These are phyloP conservation scores for Backusella circina DNA, from an alignment of 192 early-diverging fungal genomes.

Conservation along the genomic window DNA sequence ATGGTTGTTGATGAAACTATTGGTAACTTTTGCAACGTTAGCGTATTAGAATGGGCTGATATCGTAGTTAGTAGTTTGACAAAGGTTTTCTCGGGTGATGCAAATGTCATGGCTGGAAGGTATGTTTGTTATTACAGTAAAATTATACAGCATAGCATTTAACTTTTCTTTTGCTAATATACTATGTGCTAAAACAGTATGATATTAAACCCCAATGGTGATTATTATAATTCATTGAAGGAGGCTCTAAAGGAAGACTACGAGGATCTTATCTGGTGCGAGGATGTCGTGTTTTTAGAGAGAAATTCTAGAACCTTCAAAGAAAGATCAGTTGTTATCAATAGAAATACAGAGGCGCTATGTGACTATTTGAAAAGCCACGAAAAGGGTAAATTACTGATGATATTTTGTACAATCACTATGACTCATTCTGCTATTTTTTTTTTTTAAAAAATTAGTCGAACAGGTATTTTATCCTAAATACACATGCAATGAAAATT, in stretches of 20 bases:
- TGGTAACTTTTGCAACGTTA: conserved; percentile 90
- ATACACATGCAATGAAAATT: conserved; percentile 64
- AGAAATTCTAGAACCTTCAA: conserved; percentile 89
- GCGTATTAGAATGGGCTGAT: conserved; percentile 75
- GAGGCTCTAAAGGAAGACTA: conserved; percentile 54
- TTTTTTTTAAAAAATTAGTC: conserved; percentile 45
- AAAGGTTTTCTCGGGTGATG: conserved; percentile 94
- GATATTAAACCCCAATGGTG: conserved; percentile 71
- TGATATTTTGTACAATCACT: neutral
- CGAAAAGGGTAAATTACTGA: conserved; percentile 55
- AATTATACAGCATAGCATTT: neutral
- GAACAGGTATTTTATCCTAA: conserved; percentile 81
- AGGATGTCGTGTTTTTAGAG: conserved; percentile 95
- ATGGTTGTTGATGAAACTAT: conserved; percentile 94
- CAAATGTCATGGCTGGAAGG: conserved; percentile 98
- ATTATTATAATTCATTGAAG: conserved; percentile 54
- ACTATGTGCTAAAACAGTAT: conserved; percentile 37
- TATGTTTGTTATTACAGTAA: conserved; percentile 22
- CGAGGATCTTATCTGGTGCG: conserved; percentile 85
- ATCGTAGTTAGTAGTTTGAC: conserved; percentile 89
- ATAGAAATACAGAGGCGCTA: conserved; percentile 75
- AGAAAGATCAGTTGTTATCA: conserved; percentile 69
- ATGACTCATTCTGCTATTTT: neutral
- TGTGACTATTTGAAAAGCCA: conserved; percentile 66
- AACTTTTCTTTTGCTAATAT: neutral